Base-by-base conservation (phyloP, 2,329 filamentous ascomycete species). In the Fusarium longipes region DNA sequence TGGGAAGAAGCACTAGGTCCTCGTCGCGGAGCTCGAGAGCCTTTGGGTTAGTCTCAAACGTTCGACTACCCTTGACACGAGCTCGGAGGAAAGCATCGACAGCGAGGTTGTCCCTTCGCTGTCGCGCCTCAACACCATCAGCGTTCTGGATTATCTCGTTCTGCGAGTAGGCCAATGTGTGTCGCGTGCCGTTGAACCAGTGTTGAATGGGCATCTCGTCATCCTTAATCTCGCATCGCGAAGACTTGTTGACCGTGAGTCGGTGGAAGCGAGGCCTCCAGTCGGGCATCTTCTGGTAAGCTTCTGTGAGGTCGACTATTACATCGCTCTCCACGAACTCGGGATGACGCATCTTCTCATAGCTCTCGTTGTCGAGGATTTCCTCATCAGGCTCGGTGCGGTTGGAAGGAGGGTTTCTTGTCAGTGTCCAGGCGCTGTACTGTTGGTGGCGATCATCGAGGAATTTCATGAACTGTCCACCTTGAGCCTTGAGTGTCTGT, bases 391-490 rank as follows among this genome's bases (percentile, higher is more conserved):
- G 66, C 6, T 76, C 73, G 0, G 40, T 55, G 5, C 54, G 67
- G 24, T 75, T 58, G 30, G 62, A 68, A 1, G 76, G 77, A 0
- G 79, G 79, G 63, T 79, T 79, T 6, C 77, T 70, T 0, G 79
- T 79, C 50, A 81, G 52, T 0, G 80, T 81, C 80, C 80, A 82
- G 0, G 77, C 80, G 20, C 77, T 79, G 70, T 82, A 80, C 18
- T 77, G 74, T 55, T 78, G 77, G 44, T 82, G 79, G 3, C 76
- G 74, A 25, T 80, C 78, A 1, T 74, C 67, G 2, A 80, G 50
- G 54, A 72, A 78, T 12, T 75, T 64, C 50, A 77, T 64, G 53
- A 78, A 82, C 17, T 70, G 68, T 11, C 70, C 68, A 0, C 80
- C 79, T 36, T 79, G 77, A 1, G 68, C 57, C 57, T 76, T 71